Conservation (phyloP, 768 basidiomycete species). For the Trametes cinnabarina region DNA sequence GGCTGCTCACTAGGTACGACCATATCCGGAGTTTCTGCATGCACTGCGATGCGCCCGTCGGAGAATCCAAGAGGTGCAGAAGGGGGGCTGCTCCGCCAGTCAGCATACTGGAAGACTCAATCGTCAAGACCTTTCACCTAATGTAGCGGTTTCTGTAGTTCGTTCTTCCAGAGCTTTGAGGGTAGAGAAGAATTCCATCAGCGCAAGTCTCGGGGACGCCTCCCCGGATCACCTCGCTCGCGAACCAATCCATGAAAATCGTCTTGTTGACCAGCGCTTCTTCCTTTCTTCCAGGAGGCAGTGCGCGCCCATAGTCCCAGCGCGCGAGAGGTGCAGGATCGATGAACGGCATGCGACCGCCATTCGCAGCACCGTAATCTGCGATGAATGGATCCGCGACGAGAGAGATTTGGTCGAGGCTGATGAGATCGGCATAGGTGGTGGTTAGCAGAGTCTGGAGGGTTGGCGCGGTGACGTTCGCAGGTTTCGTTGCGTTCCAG, state of each 20-base stretch:
- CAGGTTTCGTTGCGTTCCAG: constrained; percentile 25
- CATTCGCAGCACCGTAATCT: constrained; percentile 23
- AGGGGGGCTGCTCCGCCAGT: constrained; percentile 16
- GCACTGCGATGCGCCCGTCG: constrained; percentile 22
- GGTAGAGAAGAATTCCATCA: constrained; percentile 30
- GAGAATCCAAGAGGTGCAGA: constrained; percentile 27
- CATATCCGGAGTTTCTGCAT: constrained; percentile 30
- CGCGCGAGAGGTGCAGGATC: constrained; percentile 29
- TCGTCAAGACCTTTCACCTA: constrained; percentile 15
- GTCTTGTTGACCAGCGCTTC: constrained; percentile 28
- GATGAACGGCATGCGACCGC: constrained; percentile 30
- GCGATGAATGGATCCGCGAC: constrained; percentile 31
- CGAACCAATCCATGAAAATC: constrained; percentile 32
- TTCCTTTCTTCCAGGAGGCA: constrained; percentile 18
- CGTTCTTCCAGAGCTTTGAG: constrained; percentile 28
- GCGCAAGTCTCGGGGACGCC: constrained; percentile 25
- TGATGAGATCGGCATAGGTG: constrained; percentile 31
- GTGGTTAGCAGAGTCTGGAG: constrained; percentile 25
- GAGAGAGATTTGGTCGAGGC: constrained; percentile 26
- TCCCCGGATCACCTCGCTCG: constrained; percentile 19
- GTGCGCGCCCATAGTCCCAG: constrained; percentile 25
- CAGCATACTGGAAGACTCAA: too few species aligned
- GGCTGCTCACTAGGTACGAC: constrained; percentile 29
- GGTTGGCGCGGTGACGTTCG: constrained; percentile 20
- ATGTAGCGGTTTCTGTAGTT: constrained; percentile 26